These are phyloP conservation scores for Cladosporium sp. DNA, from an alignment of 2,329 filamentous ascomycete genomes.

Conservation along the genomic window DNA sequence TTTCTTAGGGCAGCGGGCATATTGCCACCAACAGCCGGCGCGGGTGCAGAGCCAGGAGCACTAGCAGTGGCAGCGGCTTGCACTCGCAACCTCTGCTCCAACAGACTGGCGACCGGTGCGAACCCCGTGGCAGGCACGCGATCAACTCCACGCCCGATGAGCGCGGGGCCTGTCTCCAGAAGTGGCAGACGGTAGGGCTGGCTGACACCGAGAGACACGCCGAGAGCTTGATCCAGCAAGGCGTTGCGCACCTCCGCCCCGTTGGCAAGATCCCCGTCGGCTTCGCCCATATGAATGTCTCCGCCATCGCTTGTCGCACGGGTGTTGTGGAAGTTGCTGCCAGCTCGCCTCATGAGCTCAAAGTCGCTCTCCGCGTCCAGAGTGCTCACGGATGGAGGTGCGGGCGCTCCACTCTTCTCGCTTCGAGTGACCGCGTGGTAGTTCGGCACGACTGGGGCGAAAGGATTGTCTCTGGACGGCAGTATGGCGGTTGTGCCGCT, in stretches of 20 bases:
- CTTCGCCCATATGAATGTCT: slow-evolving; percentile 20
- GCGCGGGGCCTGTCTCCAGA: slow-evolving; percentile 31
- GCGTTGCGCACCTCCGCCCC: slow-evolving; percentile 26
- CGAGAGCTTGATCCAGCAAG: slow-evolving; percentile 33
- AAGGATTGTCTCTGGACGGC: slow-evolving; percentile 34
- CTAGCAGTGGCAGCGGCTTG: slow-evolving; percentile 14
- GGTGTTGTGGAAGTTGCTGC: slow-evolving; percentile 17
- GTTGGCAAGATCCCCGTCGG: slow-evolving; percentile 17
- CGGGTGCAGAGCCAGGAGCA: slow-evolving; percentile 13
- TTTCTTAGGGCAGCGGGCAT: slow-evolving; percentile 25
- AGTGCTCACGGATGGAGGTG: slow-evolving; percentile 39
- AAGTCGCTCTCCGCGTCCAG: slow-evolving; percentile 48
- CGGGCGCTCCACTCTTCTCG: slow-evolving; percentile 44
- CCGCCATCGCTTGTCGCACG: slow-evolving; percentile 14
- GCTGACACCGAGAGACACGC: slow-evolving; percentile 21
- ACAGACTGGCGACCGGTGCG: slow-evolving; percentile 24
- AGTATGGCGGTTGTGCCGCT: slow-evolving; percentile 30
- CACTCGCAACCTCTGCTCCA: slow-evolving; percentile 19
- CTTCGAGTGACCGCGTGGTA: slow-evolving; percentile 43
- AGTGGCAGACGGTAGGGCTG: slow-evolving; percentile 33
- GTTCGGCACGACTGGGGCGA: slow-evolving; percentile 43
- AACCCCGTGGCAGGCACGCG: slow-evolving; percentile 31
- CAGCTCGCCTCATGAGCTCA: slow-evolving; percentile 41
- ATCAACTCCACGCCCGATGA: slow-evolving; percentile 32
- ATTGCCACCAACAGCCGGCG: slow-evolving; percentile 14